phyloP scores from a whole-genome alignment of 352 stramenopile species.

The Blastocystis sp. region DNA sequence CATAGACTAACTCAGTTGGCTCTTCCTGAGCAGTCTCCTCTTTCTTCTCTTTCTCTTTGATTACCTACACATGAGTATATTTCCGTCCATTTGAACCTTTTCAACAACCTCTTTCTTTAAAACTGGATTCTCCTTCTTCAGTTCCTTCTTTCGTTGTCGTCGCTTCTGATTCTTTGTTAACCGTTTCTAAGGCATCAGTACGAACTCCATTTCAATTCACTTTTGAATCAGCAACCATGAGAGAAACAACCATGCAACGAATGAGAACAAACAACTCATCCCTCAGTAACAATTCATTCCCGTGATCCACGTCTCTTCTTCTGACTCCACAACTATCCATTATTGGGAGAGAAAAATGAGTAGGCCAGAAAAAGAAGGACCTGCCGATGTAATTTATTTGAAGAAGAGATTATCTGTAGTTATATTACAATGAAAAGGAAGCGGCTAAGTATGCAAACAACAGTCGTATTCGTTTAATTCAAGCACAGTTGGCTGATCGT shows the following conservation, averaged over 20 bases:
- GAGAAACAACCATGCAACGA: neutral
- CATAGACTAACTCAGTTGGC: neutral
- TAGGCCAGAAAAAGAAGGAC: constrained; percentile 39
- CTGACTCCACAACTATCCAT: neutral
- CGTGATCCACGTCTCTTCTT: neutral
- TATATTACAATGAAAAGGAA: constrained; percentile 87
- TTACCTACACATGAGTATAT: neutral
- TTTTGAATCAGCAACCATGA: neutral
- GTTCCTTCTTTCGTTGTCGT: constrained; percentile 49
- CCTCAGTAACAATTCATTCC: neutral
- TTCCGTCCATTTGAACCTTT: neutral
- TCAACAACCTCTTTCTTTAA: constrained; percentile 4
- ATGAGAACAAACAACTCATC: neutral
- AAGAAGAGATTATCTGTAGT: constrained; percentile 70
- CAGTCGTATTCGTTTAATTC: constrained; percentile 86
- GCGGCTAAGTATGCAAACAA: constrained; percentile 86
- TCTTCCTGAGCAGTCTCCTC: neutral
- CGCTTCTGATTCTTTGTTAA: constrained; percentile 64
- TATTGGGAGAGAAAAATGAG: neutral
- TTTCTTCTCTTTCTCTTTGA: neutral
- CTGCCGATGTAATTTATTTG: neutral
- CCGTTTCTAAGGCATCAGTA: neutral
- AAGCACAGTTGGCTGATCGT: constrained; percentile 89
- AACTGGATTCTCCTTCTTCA: constrained; percentile 38
- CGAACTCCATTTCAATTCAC: neutral